Conservation (phyloP, 306 rosid species). For the Prunus campanulata region DNA sequence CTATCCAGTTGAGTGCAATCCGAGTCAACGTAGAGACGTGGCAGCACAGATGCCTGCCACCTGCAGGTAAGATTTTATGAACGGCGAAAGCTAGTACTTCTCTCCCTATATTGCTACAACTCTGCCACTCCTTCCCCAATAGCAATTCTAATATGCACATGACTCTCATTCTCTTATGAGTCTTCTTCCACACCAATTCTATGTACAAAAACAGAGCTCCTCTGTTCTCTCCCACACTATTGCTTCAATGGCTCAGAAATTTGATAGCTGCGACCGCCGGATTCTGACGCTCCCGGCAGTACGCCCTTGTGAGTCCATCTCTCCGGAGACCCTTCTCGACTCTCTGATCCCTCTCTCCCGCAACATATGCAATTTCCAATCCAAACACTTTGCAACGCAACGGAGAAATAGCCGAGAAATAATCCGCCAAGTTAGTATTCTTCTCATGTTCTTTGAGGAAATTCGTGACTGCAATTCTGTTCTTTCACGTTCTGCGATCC, state of each 20-base stretch:
- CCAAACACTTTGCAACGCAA: conserved; percentile 44
- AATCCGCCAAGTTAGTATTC: conserved; percentile 46
- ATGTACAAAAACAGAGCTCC: background rate
- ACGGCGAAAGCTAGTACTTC: background rate
- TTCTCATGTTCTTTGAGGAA: conserved; percentile 65
- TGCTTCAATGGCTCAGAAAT: conserved; percentile 30
- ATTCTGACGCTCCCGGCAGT: conserved; percentile 72
- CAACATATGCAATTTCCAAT: conserved; percentile 39
- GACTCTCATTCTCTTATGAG: background rate
- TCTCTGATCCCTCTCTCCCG: conserved; percentile 50
- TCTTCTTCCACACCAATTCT: background rate
- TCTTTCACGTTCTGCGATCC: conserved; percentile 31
- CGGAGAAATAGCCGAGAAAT: conserved; percentile 58
- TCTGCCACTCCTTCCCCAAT: background rate
- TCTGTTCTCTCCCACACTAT: background rate
- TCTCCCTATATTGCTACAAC: conserved; percentile 13
- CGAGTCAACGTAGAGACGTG: conserved; percentile 19
- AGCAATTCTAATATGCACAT: background rate
- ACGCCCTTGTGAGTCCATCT: conserved; percentile 56
- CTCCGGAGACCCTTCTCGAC: conserved; percentile 46
- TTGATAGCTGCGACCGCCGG: conserved; percentile 46
- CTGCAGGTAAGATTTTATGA: conserved; percentile 19
- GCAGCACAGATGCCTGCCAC: conserved; percentile 15
- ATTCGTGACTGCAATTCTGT: background rate
- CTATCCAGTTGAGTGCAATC: background rate